A percentile compares a stretch with the other conserved stretches of the same genome.
Evolutionary conservation across 257 asterid species (phyloP).

Genomic region (Salvia rosmarinus): DNA sequence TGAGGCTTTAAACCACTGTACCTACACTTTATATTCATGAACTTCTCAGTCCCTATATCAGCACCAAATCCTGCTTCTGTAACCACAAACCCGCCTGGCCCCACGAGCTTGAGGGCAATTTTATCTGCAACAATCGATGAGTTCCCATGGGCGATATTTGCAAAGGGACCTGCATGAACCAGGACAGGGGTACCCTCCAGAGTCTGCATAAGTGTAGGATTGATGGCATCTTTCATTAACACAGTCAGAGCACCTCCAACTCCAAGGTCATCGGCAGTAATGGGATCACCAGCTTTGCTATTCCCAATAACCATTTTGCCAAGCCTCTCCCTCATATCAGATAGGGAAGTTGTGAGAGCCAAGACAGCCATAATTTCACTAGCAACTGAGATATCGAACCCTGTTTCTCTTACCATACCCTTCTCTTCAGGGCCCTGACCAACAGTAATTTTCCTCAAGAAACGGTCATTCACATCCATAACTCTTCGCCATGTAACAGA

Average conservation of each 20-base stretch:
- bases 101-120: slow-evolving; percentile 90
- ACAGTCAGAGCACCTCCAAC: slow-evolving; percentile 96
- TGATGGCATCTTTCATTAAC: slow-evolving; percentile 93
- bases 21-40: slow-evolving; percentile 94
- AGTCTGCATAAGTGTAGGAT: slow-evolving; percentile 96
- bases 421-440: slow-evolving; percentile 99
- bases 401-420: slow-evolving; percentile 96
- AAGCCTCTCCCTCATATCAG: slow-evolving; percentile 95
- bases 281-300: slow-evolving; percentile 91
- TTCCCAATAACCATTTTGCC: slow-evolving; percentile 98
- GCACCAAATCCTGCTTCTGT: slow-evolving; percentile 99
- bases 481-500: slow-evolving; percentile 98
- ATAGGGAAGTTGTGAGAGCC: slow-evolving; percentile 86
- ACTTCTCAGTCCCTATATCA: slow-evolving; percentile 96
- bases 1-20: slow-evolving; percentile 90
- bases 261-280: slow-evolving; percentile 97
- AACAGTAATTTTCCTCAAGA: slow-evolving; percentile 81
- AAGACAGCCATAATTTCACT: slow-evolving; percentile 99
- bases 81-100: slow-evolving; percentile 90
- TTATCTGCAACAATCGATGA: slow-evolving; percentile 94
- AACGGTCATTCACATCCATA: slow-evolving; percentile 94
- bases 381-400: slow-evolving; percentile 92
- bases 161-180: slow-evolving; percentile 96
- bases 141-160: slow-evolving; percentile 96
- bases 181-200: slow-evolving; percentile 96